Evolutionary conservation across 306 rosid genomes (phyloP), one percentile per base, ranked within the genome.

Genomic region (Carpinus fangiana): DNA sequence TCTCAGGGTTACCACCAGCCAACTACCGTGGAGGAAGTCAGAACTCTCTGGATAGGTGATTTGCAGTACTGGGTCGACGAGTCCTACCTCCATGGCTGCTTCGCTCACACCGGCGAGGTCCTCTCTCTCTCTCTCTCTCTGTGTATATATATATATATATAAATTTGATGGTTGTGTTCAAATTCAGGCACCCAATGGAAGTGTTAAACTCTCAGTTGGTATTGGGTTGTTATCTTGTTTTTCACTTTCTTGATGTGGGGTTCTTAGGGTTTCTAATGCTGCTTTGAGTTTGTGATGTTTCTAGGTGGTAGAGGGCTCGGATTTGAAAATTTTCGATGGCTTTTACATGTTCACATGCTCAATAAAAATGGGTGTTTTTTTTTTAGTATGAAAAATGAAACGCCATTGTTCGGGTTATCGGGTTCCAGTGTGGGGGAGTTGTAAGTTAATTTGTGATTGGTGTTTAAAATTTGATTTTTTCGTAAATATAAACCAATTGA

Each of bases 1-100:
- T 46, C 84, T 50, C 86, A 76, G 86, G 86, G 76, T 47, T 83
- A 76, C 56, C 85, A 88, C 66, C 91, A 88, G 48, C 88, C 92
- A 4, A 84, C 88, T 50, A 20, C 92, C 18, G 83, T 82, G 14
- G 92, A 88, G 71, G 98, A 93, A 83, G 95, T 93, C 16, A 80
- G 95, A 84, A 93, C 98, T 11, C 97, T 93, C 0, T 93, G 96
- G 97, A 93, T 93, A 67, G 98, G 98, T 13, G 96, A 93, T 86
- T 85, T 93, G 57, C 98, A 93, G 87, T 93, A 90, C 74, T 93
- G 97, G 98, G 92, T 91, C 70, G 98, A 93, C 62, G 97, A 93
- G 62, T 81, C 82, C 55, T 93, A 93, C 74, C 96, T 93, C 36
- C 85, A 51, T 48, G 82, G 80, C 64, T 91, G 97, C 82, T 93